These are phyloP conservation scores for Dalbergia oliveri DNA, from an alignment of 306 rosid genomes.

Conservation along the genomic window DNA sequence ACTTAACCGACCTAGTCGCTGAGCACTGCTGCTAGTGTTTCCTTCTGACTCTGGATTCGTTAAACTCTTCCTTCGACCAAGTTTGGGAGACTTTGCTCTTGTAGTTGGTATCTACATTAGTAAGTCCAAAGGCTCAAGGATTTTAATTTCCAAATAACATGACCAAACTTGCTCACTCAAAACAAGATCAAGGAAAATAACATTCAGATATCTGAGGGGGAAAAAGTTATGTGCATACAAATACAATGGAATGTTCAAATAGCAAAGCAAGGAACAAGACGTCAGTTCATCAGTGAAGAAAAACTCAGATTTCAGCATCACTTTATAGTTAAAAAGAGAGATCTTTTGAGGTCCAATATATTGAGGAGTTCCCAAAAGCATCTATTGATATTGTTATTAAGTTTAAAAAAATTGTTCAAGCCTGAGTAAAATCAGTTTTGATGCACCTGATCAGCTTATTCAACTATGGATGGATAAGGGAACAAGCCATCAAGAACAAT, in stretches of 20 bases:
- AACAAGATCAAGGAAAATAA: conserved; percentile 35
- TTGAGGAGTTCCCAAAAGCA: conserved; percentile 2
- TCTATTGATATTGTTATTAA: conserved; percentile 11
- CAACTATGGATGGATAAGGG: conserved; percentile 18
- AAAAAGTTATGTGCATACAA: conserved; percentile 14
- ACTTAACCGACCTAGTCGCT: conserved; percentile 67
- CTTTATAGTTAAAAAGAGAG: background rate
- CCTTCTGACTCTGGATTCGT: conserved; percentile 62
- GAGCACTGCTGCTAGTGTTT: conserved; percentile 51
- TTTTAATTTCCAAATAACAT: conserved; percentile 27
- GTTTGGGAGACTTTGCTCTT: conserved; percentile 98
- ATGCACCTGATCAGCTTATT: conserved; percentile 35
- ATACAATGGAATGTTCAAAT: conserved; percentile 19
- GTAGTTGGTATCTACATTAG: conserved; percentile 89
- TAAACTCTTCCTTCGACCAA: conserved; percentile 84
- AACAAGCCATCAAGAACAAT: conserved; percentile 31
- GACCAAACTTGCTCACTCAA: conserved; percentile 18
- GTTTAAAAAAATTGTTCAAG: conserved; percentile 19
- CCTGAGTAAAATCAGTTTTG: conserved; percentile 21
- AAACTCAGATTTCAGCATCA: conserved; percentile 18
- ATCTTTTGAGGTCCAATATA: background rate
- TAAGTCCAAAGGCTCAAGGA: conserved; percentile 38
- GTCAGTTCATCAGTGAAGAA: background rate
- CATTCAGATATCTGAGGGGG: conserved; percentile 19
- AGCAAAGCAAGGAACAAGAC: conserved; percentile 30